Base-by-base conservation (phyloP, 176 grass and related monocot genomes). In the Aegilops bicornis region DNA sequence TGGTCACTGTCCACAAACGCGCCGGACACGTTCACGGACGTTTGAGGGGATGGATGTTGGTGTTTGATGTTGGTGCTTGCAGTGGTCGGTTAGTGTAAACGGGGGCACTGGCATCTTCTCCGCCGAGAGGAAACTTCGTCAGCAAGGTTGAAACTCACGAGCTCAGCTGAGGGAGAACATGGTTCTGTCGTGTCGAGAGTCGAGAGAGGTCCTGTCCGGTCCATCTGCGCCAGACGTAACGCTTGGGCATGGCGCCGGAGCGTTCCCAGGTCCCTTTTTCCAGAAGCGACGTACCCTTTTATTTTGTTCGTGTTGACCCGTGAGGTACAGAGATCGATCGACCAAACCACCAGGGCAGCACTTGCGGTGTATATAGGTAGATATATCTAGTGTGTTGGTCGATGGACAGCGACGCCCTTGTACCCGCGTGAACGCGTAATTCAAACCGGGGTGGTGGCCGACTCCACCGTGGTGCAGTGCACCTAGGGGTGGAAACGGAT, bases 161-260 rank as follows among this genome's bases (percentile, higher is more conserved):
- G n/a, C 59, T 62, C 69, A 71, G 11, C 22, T 12, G 39, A 64
- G 22, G 3, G 22, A 27, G 22, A 61, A 64, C 36, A 45, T 43
- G 77, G 33, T 64, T 64, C 45, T 47, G 45, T 47, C 45, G 36
- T 3, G 12, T 36, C 35, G 35, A 36, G 0, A 36, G 1, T 43
- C 35, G 17, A 37, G 5, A 33, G 22, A 31, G 9, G 13, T 17
- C 82, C 50, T 63, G 12, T 48, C 13, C 16, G 42, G 42, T 47
- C 43, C 11, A 3, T 8, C 12, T 84, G 81, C 42, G 33, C 48
- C 30, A 54, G 75, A 84, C 81, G 86, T 76, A 75, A 81, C 65
- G 54, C 67, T 36, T 61, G 36, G 77, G 24, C 50, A 13, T 19
- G 43, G 43, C 11, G 25, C 58, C 20, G 62, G 62, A 29, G 25